Evolutionary conservation across 495 filamentous ascomycete species (phyloP).

Genomic region (Xylaria cubensis): DNA sequence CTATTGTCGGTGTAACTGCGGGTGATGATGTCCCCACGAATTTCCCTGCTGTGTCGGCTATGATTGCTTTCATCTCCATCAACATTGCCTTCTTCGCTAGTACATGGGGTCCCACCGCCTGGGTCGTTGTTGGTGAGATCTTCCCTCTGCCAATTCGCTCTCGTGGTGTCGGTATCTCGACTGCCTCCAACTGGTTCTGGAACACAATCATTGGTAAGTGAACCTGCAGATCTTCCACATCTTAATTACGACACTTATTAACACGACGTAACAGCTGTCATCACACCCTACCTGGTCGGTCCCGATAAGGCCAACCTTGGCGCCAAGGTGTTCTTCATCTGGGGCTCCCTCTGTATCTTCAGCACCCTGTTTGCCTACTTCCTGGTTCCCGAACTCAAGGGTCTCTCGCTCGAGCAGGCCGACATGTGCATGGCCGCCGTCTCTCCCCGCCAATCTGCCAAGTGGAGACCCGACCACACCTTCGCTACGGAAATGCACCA

Average conservation of each 20-base stretch:
- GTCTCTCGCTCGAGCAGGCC: slow-evolving; percentile 78
- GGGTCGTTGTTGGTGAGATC: slow-evolving; percentile 80
- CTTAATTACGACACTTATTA: slow-evolving; percentile 42
- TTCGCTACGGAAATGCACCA: slow-evolving; percentile 65
- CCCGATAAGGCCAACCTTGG: slow-evolving; percentile 61
- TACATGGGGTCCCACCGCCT: slow-evolving; percentile 74
- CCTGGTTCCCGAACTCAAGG: slow-evolving; percentile 79
- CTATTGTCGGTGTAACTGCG: slow-evolving; percentile 64
- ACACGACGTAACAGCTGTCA: slow-evolving; percentile 58
- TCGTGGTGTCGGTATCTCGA: slow-evolving; percentile 74
- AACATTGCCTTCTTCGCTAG: slow-evolving; percentile 77
- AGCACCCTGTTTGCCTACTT: slow-evolving; percentile 71
- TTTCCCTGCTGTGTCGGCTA: slow-evolving; percentile 50
- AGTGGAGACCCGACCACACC: slow-evolving; percentile 69
- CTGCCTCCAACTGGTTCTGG: slow-evolving; percentile 83
- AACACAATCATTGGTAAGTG: slow-evolving; percentile 56
- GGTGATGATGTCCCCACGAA: slow-evolving; percentile 46
- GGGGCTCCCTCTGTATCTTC: slow-evolving; percentile 65
- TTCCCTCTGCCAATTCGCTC: slow-evolving; percentile 79
- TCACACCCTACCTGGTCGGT: slow-evolving; percentile 71
- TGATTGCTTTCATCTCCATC: slow-evolving; percentile 73
- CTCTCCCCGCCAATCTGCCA: slow-evolving; percentile 61
- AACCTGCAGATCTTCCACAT: background rate
- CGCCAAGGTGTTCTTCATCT: slow-evolving; percentile 72
- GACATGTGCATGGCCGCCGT: slow-evolving; percentile 78